Percentiles rank a stretch among this genome's conserved stretches.
Evolutionary conservation across 768 basidiomycete species (phyloP).

Genomic region (Calocybe gangraenosa): DNA sequence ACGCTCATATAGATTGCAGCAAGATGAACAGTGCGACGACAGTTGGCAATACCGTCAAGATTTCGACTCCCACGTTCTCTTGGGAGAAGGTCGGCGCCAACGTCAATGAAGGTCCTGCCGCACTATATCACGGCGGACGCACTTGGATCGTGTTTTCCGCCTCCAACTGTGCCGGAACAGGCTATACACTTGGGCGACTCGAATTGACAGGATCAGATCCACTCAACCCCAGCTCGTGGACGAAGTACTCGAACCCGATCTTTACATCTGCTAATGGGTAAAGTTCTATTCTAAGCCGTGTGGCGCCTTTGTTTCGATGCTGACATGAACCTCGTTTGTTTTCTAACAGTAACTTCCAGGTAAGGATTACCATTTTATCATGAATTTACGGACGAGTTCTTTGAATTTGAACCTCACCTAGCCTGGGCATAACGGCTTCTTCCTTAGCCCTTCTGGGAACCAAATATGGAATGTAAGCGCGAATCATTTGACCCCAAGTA

Average conservation of each 20-base stretch:
- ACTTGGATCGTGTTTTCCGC: conserved; percentile 30
- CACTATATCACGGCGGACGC: conserved; percentile 26
- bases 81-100: conserved; percentile 29
- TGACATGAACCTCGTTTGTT: background rate
- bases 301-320: background rate
- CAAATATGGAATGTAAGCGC: conserved; percentile 20
- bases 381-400: background rate
- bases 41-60: conserved; percentile 27
- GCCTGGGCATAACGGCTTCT: conserved; percentile 34
- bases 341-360: conserved; percentile 14
- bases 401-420: conserved; percentile 7
- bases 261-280: conserved; percentile 28
- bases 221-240: conserved; percentile 26
- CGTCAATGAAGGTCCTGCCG: conserved; percentile 31
- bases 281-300: background rate
- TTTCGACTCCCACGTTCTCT: conserved; percentile 26
- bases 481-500: too few species aligned
- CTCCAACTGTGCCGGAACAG: conserved; percentile 27
- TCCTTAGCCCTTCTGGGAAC: conserved; percentile 24
- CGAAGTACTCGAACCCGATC: conserved; percentile 24
- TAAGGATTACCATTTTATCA: background rate
- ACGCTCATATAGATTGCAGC: too few species aligned
- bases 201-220: conserved; percentile 29
- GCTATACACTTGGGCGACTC: conserved; percentile 25
- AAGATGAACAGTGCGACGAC: conserved; percentile 27